Evolutionary conservation across 805 yeast species (phyloP), one percentile per base, ranked within the genome.

Genomic region (Saturnispora quitensis): DNA sequence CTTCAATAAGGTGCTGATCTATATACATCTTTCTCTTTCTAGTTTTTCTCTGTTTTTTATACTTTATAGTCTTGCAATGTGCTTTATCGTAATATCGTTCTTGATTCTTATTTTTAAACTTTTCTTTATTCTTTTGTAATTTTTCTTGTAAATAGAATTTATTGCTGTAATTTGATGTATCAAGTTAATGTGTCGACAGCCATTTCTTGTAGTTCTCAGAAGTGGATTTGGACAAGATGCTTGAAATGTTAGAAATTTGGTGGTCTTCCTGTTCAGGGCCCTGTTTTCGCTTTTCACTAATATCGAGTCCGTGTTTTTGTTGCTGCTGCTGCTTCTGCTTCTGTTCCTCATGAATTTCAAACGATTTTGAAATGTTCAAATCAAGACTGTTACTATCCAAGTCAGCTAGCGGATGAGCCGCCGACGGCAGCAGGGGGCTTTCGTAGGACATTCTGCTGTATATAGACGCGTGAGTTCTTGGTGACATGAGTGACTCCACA

Each of bases 161-260:
- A 31, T 31, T 31, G 34, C 34, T 31, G 34, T 31, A 31, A 10
- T 10, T 22, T 50, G 28, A 25, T 25, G 28, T 7, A 25, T 25
- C 28, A 3, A 15, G 13, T 45, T 40, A 57, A 44, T 62, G 65
- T 36, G 51, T 62, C 6, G 69, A 61, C 28, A 66, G 54, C 69
- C 68, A 65, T 47, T 53, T 64, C 48, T 59, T 63, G 50, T 66
- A 65, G 47, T 65, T 65, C 44, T 64, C 65, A 7, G 67, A 63
- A 18, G 69, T 60, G 43, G 62, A 62, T 43, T 58, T 56, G n/a
- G 62, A 55, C 38, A 66, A 50, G 34, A 62, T 40, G 45, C 63
- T 65, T 40, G 66, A 59, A 28, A 65, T 59, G 51, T 60, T 63
- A 28, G 67, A 60, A 15, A 63, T 59, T 7, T 46, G 40, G 22